Evolutionary conservation across 345 rosid species (phyloP), one percentile per base, ranked within the genome.

Genomic region (Pugionium cornutum): DNA sequence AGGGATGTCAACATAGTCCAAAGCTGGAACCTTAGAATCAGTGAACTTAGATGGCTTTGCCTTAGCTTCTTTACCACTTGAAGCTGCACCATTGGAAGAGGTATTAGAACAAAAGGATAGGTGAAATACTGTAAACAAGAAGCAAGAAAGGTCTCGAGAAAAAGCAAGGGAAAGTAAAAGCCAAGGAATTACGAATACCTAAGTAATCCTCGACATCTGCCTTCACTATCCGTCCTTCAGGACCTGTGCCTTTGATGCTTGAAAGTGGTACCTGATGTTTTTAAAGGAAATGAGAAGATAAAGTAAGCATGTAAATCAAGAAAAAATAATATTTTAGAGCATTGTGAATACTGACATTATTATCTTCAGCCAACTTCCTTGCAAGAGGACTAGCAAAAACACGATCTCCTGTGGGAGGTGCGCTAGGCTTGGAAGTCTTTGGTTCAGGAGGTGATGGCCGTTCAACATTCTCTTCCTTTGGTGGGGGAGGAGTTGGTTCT

Each of bases 171-270:
- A 61, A 43, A 42, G 32, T 66, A 62, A 35, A 55, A 43, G 57
- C n/a, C 11, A 4, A 45, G 26, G 64, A 62, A 60, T 58, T 32
- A 7, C 36, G 27, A 41, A 55, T 83, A 89, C 99, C 95, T 76
- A 94, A 78, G 80, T 84, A 90, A 50, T 90, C 99, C 61, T 94
- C 99, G 51, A 94, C 72, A 80, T 94, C 99, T 53, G 95, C 96
- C 80, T 90, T 94, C 67, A 89, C 85, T 58, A 94, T 86, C 62
- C 60, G 79, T 70, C 96, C 97, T 68, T 88, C 96, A 66, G 90
- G 88, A 77, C 97, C 99, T 5, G 99, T 88, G 70, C 99, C 99
- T 71, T 84, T 84, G 76, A 94, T 85, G 76, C 83, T 87, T 60
- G 96, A 75, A 53, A 94, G 92, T 39, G 87, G 59, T 57, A 88